Percentiles rank a stretch among this genome's conserved stretches.
phyloP scores from a whole-genome alignment of 345 rosid species.

The Lumnitzera littorea region DNA sequence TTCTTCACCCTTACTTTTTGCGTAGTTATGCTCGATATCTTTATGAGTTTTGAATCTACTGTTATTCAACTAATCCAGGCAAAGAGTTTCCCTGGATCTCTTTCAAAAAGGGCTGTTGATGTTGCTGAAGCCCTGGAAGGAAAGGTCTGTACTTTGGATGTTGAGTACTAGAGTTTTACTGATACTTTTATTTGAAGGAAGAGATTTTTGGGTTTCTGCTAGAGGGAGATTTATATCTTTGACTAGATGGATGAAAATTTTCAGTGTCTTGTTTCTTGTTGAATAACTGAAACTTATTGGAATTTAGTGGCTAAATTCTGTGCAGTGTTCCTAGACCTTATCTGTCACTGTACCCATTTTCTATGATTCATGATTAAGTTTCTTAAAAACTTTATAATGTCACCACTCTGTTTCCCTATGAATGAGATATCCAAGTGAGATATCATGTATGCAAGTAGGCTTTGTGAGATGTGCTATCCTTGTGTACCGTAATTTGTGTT shows the following conservation, averaged over 20 bases:
- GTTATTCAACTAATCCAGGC: slow-evolving; percentile 38
- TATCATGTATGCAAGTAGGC: no score
- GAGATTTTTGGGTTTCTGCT: background rate
- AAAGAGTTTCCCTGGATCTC: slow-evolving; percentile 60
- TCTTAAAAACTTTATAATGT: no score
- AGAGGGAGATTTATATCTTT: background rate
- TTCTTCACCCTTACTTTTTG: slow-evolving; percentile 6
- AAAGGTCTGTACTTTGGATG: slow-evolving; percentile 49
- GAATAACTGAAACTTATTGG: no score
- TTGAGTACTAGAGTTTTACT: background rate
- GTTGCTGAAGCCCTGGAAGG: slow-evolving; percentile 84
- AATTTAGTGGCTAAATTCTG: no score
- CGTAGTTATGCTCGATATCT: slow-evolving; percentile 2
- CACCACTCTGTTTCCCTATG: no score
- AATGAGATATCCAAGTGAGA: no score
- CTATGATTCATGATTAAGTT: no score
- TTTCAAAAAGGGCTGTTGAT: slow-evolving; percentile 64
- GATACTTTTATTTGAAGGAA: background rate
- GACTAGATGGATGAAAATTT: background rate
- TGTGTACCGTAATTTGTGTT: no score
- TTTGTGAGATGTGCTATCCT: no score
- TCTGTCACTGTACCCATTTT: no score
- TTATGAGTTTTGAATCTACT: slow-evolving; percentile 4
- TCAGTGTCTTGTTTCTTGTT: no score
- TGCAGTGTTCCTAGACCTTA: no score